Conservation (phyloP, 345 rosid genomes). For the Eucalyptus fibrosa region DNA sequence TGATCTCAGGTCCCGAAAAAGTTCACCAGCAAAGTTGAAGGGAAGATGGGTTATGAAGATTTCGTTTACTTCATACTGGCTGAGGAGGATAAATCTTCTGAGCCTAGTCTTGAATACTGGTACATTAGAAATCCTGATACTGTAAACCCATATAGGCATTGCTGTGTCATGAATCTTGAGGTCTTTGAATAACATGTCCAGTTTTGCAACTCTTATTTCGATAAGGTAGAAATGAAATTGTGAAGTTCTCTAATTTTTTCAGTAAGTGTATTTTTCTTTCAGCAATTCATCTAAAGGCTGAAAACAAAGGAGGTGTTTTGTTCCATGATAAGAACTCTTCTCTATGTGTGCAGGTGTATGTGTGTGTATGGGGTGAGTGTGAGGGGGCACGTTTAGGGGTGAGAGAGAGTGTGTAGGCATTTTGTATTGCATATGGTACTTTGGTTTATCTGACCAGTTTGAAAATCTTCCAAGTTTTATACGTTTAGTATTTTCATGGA, state of each 20-base stretch:
- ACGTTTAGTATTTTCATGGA: neutral
- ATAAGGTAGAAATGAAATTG: neutral
- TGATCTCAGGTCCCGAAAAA: slow-evolving; percentile 55
- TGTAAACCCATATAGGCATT: neutral
- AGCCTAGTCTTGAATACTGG: slow-evolving; percentile 87
- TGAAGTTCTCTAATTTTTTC: neutral
- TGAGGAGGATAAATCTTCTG: slow-evolving; percentile 90
- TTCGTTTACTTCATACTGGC: slow-evolving; percentile 84
- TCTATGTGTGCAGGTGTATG: neutral
- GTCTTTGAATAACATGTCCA: neutral
- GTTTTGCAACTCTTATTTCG: neutral
- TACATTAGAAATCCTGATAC: slow-evolving; percentile 2
- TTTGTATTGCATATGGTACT: neutral
- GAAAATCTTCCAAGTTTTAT: neutral
- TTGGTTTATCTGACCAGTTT: neutral
- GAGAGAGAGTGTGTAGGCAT: neutral
- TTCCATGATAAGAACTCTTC: neutral
- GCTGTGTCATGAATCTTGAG: neutral
- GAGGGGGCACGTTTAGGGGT: neutral
- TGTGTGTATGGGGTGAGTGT: neutral
- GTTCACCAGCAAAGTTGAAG: slow-evolving; percentile 49
- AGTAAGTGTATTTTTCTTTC: neutral
- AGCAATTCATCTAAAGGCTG: neutral
- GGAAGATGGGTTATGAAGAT: slow-evolving; percentile 96
- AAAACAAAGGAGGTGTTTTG: neutral